Evolutionary conservation across 129 eudicot species (phyloP).

Genomic region (Artemisia annua): DNA sequence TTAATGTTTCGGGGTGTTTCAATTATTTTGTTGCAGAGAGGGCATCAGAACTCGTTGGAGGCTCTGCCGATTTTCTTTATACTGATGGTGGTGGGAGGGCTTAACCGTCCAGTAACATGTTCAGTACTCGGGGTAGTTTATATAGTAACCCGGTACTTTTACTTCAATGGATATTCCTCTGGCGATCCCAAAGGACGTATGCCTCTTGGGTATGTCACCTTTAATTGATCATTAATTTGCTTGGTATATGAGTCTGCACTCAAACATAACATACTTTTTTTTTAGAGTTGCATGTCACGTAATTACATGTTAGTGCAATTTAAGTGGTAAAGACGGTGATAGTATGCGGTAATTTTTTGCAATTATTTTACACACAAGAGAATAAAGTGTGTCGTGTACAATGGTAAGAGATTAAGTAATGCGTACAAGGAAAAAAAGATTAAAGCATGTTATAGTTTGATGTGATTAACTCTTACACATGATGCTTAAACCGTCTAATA

Average conservation of each 20-base stretch:
- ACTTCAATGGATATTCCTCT: constrained; percentile 65
- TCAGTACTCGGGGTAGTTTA: constrained; percentile 58
- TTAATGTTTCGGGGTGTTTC: not conserved
- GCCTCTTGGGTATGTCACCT: constrained; percentile 48
- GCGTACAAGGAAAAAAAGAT: no score
- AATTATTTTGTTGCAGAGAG: constrained; percentile 57
- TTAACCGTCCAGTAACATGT: constrained; percentile 47
- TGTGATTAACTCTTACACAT: no score
- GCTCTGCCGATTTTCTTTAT: constrained; percentile 60
- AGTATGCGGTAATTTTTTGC: no score
- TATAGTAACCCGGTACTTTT: constrained; percentile 56
- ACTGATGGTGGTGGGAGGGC: constrained; percentile 62
- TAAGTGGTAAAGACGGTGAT: no score
- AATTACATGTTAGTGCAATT: not conserved
- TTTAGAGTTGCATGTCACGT: not conserved
- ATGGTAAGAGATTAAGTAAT: no score
- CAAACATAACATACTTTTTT: not conserved
- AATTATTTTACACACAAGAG: no score
- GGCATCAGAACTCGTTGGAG: constrained; percentile 86
- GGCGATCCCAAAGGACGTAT: constrained; percentile 69
- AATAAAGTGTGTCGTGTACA: no score
- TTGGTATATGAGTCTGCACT: not conserved
- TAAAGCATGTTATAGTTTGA: no score
- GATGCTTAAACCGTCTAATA: no score
- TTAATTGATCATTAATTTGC: not conserved